Evolutionary conservation across 495 filamentous ascomycete genomes (phyloP).

Genomic region (Tuber aestivum): DNA sequence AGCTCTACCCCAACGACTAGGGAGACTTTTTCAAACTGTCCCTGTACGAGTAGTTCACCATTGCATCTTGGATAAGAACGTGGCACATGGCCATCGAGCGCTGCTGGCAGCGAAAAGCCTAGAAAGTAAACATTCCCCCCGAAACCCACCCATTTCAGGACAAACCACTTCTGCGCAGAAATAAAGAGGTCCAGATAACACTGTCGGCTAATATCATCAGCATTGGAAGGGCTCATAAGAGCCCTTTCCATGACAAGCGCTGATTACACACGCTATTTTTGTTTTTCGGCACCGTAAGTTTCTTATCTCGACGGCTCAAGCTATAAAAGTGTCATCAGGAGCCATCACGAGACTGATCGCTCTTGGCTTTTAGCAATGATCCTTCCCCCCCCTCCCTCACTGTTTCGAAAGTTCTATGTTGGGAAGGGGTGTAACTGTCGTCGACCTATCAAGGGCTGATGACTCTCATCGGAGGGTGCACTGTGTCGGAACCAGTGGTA

Average conservation of each 20-base stretch:
- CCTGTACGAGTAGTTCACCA: not conserved
- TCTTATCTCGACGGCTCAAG: constrained; percentile 1
- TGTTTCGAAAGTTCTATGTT: not conserved
- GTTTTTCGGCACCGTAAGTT: not conserved
- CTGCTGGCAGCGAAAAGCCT: not conserved
- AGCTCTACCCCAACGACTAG: not conserved
- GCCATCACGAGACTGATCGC: not conserved
- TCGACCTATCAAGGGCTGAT: not conserved
- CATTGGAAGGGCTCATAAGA: not conserved
- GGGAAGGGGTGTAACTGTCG: not conserved
- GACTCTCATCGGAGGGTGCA: not conserved
- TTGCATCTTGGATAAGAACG: not conserved
- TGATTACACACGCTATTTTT: not conserved
- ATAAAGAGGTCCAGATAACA: not conserved
- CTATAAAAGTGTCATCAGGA: not conserved
- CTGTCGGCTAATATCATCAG: not conserved
- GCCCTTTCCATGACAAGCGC: not conserved
- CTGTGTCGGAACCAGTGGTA: not conserved
- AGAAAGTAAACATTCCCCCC: not conserved
- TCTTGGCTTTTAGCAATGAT: not conserved
- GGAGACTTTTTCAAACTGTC: not conserved
- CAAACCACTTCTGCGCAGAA: not conserved
- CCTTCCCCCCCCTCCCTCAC: not conserved
- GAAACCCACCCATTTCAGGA: not conserved
- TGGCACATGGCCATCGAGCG: not conserved